These are phyloP conservation scores for Trametes meyenii DNA, from an alignment of 768 basidiomycete genomes.

Conservation along the genomic window DNA sequence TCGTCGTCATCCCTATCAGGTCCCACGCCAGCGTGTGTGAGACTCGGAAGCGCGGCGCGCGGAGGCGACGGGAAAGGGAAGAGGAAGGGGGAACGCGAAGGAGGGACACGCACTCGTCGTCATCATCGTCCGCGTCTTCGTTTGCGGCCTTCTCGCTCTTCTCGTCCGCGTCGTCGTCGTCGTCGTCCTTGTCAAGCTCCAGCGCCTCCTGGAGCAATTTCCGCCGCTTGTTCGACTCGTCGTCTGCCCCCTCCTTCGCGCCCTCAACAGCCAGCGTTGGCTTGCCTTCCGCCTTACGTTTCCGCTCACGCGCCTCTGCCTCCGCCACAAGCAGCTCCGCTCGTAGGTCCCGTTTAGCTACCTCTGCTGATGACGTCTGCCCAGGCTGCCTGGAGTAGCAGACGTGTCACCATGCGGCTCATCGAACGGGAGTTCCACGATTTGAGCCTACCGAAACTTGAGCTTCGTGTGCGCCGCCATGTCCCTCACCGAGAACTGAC, in stretches of 20 bases:
- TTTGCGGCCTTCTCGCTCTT: slow-evolving; percentile 37
- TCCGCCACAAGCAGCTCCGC: slow-evolving; percentile 86
- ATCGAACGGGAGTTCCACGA: background rate
- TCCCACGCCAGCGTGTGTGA: background rate
- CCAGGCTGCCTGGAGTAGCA: slow-evolving; percentile 74
- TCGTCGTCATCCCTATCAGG: slow-evolving; percentile 39
- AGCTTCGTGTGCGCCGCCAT: slow-evolving; percentile 97
- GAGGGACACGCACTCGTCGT: slow-evolving; percentile 47
- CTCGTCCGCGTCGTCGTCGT: slow-evolving; percentile 55
- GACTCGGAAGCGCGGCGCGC: background rate
- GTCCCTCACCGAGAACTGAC: slow-evolving; percentile 91
- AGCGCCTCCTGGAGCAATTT: slow-evolving; percentile 86
- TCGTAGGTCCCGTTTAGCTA: slow-evolving; percentile 77
- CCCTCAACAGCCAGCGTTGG: slow-evolving; percentile 43
- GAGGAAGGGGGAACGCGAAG: background rate
- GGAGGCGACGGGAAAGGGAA: background rate
- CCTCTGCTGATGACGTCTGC: slow-evolving; percentile 80
- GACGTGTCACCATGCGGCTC: background rate
- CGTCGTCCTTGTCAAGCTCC: slow-evolving; percentile 89
- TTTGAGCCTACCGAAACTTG: slow-evolving; percentile 84
- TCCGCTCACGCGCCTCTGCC: slow-evolving; percentile 84
- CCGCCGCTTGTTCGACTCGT: slow-evolving; percentile 75
- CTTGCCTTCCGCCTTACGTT: slow-evolving; percentile 85
- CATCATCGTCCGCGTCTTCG: slow-evolving; percentile 47
- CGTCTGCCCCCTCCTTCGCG: slow-evolving; percentile 55